Evolutionary conservation across 139 green algal genomes (phyloP).

Genomic region (Dunaliella sp.): DNA sequence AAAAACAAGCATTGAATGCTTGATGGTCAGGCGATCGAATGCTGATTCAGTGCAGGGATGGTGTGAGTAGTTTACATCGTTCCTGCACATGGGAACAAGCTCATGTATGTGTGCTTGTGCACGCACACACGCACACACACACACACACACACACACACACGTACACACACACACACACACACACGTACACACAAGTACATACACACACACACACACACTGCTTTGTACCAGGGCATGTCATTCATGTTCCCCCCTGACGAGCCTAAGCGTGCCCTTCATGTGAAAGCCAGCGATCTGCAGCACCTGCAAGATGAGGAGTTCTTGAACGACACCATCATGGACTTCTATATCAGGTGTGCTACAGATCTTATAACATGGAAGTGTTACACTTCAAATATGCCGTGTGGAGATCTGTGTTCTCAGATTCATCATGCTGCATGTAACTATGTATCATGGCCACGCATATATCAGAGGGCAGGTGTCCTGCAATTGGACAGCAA

Average conservation of each 20-base stretch:
- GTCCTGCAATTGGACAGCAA: too few relatives aligned
- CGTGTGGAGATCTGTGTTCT: too few relatives aligned
- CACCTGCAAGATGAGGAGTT: constrained; percentile 77
- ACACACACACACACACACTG: neutral
- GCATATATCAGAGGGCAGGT: too few relatives aligned
- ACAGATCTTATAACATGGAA: too few relatives aligned
- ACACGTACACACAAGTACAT: neutral
- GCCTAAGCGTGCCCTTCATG: constrained; percentile 35
- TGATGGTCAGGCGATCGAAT: too few relatives aligned
- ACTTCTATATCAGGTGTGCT: constrained; percentile 89
- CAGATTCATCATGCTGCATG: too few relatives aligned
- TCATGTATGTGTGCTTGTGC: neutral
- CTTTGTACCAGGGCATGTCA: neutral
- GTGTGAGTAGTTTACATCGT: too few relatives aligned
- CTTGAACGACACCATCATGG: constrained; percentile 93
- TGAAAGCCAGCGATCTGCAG: constrained; percentile 65
- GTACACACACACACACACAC: neutral
- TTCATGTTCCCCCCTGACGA: neutral
- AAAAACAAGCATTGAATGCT: too few relatives aligned
- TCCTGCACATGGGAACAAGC: neutral
- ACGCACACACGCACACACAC: neutral
- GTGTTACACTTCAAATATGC: too few relatives aligned
- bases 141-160: neutral
- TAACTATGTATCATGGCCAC: too few relatives aligned
- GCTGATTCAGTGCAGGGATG: too few relatives aligned